A percentile compares a stretch with the other conserved stretches of the same genome.
Conservation (phyloP, 352 stramenopile species). For the Globisporangium abappressorium region DNA sequence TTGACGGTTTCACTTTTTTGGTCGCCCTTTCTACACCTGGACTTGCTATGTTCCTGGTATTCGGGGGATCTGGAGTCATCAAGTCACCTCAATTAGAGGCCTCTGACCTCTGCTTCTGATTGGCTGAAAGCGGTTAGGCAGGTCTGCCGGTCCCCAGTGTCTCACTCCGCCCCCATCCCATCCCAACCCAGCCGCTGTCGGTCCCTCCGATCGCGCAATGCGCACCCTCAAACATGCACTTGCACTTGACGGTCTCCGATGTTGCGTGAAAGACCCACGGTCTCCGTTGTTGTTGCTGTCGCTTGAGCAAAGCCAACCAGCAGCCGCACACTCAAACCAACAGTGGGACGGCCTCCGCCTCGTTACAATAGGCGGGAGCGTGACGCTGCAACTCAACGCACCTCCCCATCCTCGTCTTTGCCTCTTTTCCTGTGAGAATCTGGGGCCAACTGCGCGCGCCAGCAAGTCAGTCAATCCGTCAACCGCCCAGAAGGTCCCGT, state of each 20-base stretch:
- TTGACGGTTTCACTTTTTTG: background rate
- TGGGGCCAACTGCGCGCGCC: background rate
- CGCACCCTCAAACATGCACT: no score
- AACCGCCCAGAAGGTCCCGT: background rate
- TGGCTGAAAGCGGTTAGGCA: slow-evolving; percentile 1
- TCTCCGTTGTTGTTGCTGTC: background rate
- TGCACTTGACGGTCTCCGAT: background rate
- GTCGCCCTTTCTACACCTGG: background rate
- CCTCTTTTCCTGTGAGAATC: background rate
- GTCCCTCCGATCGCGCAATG: background rate
- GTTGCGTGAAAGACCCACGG: background rate
- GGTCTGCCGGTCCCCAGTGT: background rate
- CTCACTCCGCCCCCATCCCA: background rate
- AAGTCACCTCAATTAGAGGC: background rate
- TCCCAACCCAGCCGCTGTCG: background rate
- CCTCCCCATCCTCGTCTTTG: background rate
- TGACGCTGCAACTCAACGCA: no score
- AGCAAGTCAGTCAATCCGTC: slow-evolving; percentile 1
- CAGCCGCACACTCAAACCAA: background rate
- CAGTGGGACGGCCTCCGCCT: background rate
- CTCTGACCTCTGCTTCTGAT: background rate
- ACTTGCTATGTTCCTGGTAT: background rate
- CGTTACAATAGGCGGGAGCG: background rate
- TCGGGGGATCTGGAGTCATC: background rate
- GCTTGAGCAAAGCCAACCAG: no score